These are phyloP conservation scores for Globisporangium cederbergense DNA, from an alignment of 352 stramenopile species.

Conservation along the genomic window DNA sequence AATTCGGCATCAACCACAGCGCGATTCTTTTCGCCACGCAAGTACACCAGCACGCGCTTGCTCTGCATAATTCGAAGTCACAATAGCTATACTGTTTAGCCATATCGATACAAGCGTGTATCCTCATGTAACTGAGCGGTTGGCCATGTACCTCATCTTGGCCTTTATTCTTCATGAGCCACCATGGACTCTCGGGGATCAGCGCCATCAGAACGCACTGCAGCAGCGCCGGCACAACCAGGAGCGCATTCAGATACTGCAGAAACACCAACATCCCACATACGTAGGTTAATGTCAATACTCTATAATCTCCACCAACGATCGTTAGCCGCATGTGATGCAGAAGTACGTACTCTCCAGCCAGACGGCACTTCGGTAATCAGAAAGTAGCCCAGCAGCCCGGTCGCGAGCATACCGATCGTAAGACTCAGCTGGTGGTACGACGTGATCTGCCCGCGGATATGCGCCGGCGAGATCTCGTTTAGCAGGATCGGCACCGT, in stretches of 20 bases:
- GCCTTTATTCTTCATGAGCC: constrained; percentile 78
- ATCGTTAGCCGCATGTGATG: neutral
- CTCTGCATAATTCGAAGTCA: constrained; percentile 12
- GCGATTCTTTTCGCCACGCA: constrained; percentile 31
- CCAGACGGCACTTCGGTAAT: constrained; percentile 76
- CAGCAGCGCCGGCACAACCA: constrained; percentile 57
- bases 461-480: constrained; percentile 67
- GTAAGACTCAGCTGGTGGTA: constrained; percentile 87
- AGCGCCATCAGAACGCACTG: constrained; percentile 53
- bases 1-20: constrained; percentile 58
- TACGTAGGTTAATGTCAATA: neutral
- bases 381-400: constrained; percentile 73
- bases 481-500: constrained; percentile 81
- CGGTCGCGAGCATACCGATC: constrained; percentile 80
- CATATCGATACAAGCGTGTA: no score
- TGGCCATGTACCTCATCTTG: constrained; percentile 26
- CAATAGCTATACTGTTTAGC: neutral
- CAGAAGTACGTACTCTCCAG: constrained; percentile 52
- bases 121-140: neutral
- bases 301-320: neutral
- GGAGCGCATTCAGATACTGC: constrained; percentile 70
- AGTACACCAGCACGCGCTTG: constrained; percentile 30
- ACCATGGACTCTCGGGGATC: constrained; percentile 87
- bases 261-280: neutral
- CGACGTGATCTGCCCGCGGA: constrained; percentile 76